Conservation (phyloP, 805 yeast species). For the Hanseniaspora valbyensis region DNA sequence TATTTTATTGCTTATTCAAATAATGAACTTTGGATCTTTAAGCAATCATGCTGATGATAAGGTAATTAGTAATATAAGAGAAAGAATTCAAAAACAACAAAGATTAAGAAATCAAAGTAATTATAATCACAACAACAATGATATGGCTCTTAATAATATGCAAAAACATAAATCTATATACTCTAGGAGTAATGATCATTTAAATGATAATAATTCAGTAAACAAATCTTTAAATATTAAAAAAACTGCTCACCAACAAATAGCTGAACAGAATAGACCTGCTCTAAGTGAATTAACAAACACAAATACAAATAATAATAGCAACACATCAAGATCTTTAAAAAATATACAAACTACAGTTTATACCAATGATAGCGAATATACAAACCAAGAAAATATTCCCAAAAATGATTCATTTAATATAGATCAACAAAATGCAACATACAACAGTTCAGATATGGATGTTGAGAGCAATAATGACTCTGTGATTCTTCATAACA, state of each 20-base stretch:
- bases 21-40: slow-evolving; percentile 13
- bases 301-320: background rate
- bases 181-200: background rate
- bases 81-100: slow-evolving; percentile 15
- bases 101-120: slow-evolving; percentile 9
- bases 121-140: background rate
- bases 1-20: too few species aligned
- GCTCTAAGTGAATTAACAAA: slow-evolving; percentile 1
- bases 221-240: background rate
- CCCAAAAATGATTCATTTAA: background rate
- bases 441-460: background rate
- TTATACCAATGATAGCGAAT: background rate
- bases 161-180: background rate
- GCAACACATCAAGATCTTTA: background rate
- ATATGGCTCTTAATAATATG: background rate
- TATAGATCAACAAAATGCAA: background rate
- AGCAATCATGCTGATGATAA: slow-evolving; percentile 14
- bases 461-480: background rate
- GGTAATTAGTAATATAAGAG: slow-evolving; percentile 13
- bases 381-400: background rate
- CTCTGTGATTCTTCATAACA: background rate
- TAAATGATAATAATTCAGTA: background rate
- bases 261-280: background rate
- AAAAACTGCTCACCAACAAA: slow-evolving; percentile 2
- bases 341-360: background rate